These are phyloP conservation scores for Quercus agrifolia DNA, from an alignment of 306 rosid genomes.

Conservation along the genomic window DNA sequence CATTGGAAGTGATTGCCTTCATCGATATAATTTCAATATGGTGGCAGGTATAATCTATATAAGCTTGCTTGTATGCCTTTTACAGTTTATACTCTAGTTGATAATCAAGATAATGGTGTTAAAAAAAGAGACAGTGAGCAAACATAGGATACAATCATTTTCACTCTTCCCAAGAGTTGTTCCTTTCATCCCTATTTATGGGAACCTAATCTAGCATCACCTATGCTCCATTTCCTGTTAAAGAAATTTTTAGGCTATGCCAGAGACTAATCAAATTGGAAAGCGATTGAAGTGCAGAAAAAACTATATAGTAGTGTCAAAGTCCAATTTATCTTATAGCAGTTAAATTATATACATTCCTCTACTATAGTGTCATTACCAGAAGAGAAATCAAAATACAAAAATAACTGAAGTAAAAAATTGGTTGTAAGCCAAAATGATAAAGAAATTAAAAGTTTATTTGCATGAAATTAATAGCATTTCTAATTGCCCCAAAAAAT, in stretches of 20 bases:
- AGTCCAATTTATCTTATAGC: background rate
- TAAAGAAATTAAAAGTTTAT: background rate
- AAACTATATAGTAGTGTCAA: background rate
- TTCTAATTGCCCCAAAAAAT: background rate
- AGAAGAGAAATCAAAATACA: background rate
- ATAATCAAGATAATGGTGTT: no score
- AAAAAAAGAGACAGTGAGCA: no score
- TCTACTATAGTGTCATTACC: background rate
- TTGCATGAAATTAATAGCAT: background rate
- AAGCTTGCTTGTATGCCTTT: slow-evolving; percentile 1
- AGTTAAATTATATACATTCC: background rate
- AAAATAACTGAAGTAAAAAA: background rate
- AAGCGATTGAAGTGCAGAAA: background rate
- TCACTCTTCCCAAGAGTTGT: background rate
- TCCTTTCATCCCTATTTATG: background rate
- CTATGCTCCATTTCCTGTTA: background rate
- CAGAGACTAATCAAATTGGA: background rate
- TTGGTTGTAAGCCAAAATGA: background rate
- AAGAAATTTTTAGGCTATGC: background rate
- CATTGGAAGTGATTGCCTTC: slow-evolving; percentile 73
- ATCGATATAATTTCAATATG: slow-evolving; percentile 75
- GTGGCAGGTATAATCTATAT: slow-evolving; percentile 72
- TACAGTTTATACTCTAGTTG: background rate
- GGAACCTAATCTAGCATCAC: background rate
- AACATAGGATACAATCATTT: no score